phyloP scores from a whole-genome alignment of 2,329 filamentous ascomycete genomes.

The Fusarium heterosporum region DNA sequence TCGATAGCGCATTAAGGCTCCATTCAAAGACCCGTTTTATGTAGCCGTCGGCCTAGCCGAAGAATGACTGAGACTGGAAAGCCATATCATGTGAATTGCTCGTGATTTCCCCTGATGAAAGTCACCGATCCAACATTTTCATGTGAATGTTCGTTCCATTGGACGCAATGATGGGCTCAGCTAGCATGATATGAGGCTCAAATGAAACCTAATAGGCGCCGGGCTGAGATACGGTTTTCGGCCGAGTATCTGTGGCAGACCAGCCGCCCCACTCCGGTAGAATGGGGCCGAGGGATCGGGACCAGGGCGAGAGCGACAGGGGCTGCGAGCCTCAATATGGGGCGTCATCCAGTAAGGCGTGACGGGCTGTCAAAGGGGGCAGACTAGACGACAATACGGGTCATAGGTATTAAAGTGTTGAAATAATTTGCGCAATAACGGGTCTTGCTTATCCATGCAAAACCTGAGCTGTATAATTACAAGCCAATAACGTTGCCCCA shows the following conservation, averaged over 20 bases:
- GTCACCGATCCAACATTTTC: neutral
- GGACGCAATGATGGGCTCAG: neutral
- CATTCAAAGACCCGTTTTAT: slow-evolving; percentile 27
- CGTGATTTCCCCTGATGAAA: slow-evolving; percentile 7
- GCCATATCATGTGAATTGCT: slow-evolving; percentile 11
- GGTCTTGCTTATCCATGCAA: slow-evolving; percentile 20
- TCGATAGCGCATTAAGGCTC: slow-evolving; percentile 5
- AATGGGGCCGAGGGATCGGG: slow-evolving; percentile 23
- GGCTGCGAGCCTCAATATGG: slow-evolving; percentile 18
- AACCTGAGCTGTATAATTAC: neutral
- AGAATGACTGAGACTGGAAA: slow-evolving; percentile 1
- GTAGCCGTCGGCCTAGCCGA: slow-evolving; percentile 26
- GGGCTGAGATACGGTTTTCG: slow-evolving; percentile 19
- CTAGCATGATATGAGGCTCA: neutral
- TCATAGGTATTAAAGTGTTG: neutral
- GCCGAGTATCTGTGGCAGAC: slow-evolving; percentile 21
- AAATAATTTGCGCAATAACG: slow-evolving; percentile 9
- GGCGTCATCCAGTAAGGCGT: slow-evolving; percentile 14
- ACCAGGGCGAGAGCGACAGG: slow-evolving; percentile 1
- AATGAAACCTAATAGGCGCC: slow-evolving; percentile 5
- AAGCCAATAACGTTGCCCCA: slow-evolving; percentile 1
- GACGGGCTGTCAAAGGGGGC: slow-evolving; percentile 4
- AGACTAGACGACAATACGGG: neutral
- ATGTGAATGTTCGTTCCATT: neutral
- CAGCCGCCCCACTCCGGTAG: slow-evolving; percentile 13